Conservation (phyloP, 805 yeast species). For the Kodamaea laetipori region DNA sequence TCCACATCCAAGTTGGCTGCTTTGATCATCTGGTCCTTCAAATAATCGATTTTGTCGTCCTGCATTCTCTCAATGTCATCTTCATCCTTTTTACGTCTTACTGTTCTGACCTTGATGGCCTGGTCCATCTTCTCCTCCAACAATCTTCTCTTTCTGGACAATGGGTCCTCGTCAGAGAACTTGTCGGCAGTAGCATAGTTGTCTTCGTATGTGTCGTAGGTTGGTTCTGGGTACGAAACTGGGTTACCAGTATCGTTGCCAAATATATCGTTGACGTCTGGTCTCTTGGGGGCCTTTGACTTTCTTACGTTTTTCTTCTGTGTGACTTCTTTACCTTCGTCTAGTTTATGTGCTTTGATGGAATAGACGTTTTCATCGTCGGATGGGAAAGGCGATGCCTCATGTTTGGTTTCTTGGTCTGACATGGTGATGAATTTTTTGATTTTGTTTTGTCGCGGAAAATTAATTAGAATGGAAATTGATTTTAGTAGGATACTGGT, state of each 20-base stretch:
- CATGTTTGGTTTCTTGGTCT: constrained; percentile 2
- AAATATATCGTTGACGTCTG: constrained; percentile 15
- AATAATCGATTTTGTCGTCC: constrained; percentile 80
- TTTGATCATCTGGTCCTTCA: constrained; percentile 87
- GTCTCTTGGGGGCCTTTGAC: constrained; percentile 14
- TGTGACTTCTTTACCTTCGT: constrained; percentile 19
- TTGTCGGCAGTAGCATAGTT: constrained; percentile 13
- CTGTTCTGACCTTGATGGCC: constrained; percentile 65
- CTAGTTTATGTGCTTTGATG: constrained; percentile 26
- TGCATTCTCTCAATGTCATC: constrained; percentile 94
- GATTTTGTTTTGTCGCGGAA: background rate
- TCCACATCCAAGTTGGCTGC: constrained; percentile 79
- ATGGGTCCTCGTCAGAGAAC: constrained; percentile 38
- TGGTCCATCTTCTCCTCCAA: constrained; percentile 81
- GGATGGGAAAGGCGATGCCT: constrained; percentile 8
- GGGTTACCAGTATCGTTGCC: constrained; percentile 5
- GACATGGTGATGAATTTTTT: constrained; percentile 8
- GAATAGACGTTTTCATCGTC: constrained; percentile 28
- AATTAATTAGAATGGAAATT: background rate
- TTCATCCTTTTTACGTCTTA: constrained; percentile 72
- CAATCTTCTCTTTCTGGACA: constrained; percentile 59
- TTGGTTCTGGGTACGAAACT: constrained; percentile 7
- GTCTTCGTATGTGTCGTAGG: constrained; percentile 3
- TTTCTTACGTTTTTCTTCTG: constrained; percentile 34
- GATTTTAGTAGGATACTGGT: no score